Percentiles rank a stretch among this genome's conserved stretches.
phyloP scores from a whole-genome alignment of 148 eudicot species.

The Vaccinium macrocarpon region DNA sequence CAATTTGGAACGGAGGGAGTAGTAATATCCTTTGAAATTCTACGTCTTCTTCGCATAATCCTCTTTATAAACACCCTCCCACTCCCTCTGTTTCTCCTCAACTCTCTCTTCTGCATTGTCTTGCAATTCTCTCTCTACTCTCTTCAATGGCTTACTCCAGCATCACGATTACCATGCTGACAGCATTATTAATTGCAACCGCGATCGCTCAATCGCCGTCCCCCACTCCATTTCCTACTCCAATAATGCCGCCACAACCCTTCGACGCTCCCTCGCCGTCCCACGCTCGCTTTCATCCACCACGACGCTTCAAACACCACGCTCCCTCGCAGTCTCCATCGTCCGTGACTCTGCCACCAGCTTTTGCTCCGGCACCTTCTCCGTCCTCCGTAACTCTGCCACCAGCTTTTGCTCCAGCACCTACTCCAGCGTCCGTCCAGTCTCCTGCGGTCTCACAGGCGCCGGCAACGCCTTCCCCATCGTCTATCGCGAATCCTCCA shows the following conservation, averaged over 20 bases:
- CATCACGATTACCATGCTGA: neutral
- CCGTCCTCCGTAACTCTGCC: too few relatives aligned
- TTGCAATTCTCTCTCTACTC: neutral
- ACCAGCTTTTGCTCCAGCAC: neutral
- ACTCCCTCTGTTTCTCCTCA: neutral
- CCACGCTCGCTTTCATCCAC: too few relatives aligned
- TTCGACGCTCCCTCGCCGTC: neutral
- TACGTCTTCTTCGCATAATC: neutral
- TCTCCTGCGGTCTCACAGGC: neutral
- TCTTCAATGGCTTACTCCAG: conserved; percentile 5
- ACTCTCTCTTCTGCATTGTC: neutral
- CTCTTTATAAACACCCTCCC: neutral
- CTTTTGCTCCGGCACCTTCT: neutral
- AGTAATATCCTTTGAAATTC: neutral
- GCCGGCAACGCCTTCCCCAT: neutral
- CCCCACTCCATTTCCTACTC: neutral
- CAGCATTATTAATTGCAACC: neutral
- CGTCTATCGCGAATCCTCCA: neutral
- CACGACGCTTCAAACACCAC: too few relatives aligned
- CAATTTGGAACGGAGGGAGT: too few relatives aligned
- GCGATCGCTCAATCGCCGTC: conserved; percentile 10
- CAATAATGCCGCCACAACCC: neutral
- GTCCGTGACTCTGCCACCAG: neutral
- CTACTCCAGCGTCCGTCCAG: neutral
- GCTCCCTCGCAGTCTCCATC: neutral